Percentiles rank a stretch among this genome's conserved stretches.
phyloP scores from a whole-genome alignment of 805 yeast genomes.

The Candida caryicola region DNA sequence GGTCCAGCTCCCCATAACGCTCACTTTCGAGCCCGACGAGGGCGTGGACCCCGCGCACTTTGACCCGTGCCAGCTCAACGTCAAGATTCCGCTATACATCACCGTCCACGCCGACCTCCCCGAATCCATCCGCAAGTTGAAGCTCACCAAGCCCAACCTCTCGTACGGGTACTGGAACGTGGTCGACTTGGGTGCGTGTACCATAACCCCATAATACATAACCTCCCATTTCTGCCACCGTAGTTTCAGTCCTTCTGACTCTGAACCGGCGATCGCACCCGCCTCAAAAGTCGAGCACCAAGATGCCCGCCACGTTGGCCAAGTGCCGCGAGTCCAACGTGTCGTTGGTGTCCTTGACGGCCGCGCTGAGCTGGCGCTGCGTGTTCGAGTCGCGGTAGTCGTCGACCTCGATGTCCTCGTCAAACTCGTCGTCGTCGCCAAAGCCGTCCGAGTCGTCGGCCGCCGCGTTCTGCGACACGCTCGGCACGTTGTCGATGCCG shows the following conservation, averaged over 20 bases:
- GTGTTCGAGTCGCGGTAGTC: conserved; percentile 19
- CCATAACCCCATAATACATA: not conserved
- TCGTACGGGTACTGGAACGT: conserved; percentile 28
- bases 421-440: conserved; percentile 12
- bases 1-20: conserved; percentile 32
- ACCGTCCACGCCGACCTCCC: conserved; percentile 26
- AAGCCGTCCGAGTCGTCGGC: conserved; percentile 10
- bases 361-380: conserved; percentile 15
- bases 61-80: not conserved
- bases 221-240: not conserved
- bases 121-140: conserved; percentile 14
- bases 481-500: conserved; percentile 30
- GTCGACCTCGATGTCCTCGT: conserved; percentile 8
- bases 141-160: conserved; percentile 15
- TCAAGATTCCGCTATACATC: conserved; percentile 31
- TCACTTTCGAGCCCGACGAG: conserved; percentile 6
- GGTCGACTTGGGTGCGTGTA: conserved; percentile 11
- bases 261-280: not conserved
- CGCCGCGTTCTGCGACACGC: conserved; percentile 5
- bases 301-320: conserved; percentile 53
- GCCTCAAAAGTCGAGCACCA: conserved; percentile 53
- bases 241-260: not conserved
- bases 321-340: conserved; percentile 54
- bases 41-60: not conserved
- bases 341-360: conserved; percentile 18